Base-by-base conservation (phyloP, 352 stramenopile genomes). In the Pythium pyrilobum region DNA sequence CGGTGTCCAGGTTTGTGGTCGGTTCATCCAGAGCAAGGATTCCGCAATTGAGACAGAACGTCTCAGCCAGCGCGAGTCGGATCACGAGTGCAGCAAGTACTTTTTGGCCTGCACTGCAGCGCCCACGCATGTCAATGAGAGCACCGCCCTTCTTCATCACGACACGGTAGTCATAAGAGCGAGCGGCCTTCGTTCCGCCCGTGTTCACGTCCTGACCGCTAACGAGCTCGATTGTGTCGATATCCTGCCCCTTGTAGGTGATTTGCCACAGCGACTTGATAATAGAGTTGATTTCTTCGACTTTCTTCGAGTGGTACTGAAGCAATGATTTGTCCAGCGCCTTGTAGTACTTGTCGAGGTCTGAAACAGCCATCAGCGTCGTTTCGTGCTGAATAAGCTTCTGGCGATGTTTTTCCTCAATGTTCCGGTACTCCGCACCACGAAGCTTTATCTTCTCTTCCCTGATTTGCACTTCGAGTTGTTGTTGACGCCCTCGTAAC, bases 211-310 rank as follows among this genome's bases (percentile, higher is more conserved):
- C 86, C 66, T 97, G 83, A 24, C 95, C 95, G 16, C 89, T 98
- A 32, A 97, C 79, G 21, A 99, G 90, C 72, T 99, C 89, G 68
- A 99, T 99, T 16, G 93, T 98, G 53, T 98, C 97, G 53, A 99
- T 99, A 68, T 99, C 98, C 67, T 98, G 83, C 0, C 97, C 97
- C 57, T 98, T 98, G 85, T 99, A 99, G 3, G 96, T 99, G 29
- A 98, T 87, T 53, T 96, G 81, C 97, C 97, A 99, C 15, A 99
- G 69, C 44, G 98, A 96, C 23, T 85, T 78, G 61, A 99, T 99
- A 51, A 98, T 98, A 31, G 96, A 97, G 77, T 99, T 99, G 69
- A 99, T 99, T 58, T 99, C 96, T 38, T 88, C 86, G 44, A 99
- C 98, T 67, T 99, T 99, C 55, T 97, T 96, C 18, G 83, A 90